Base-by-base conservation (phyloP, 768 basidiomycete genomes). In the Epithele typhae region DNA sequence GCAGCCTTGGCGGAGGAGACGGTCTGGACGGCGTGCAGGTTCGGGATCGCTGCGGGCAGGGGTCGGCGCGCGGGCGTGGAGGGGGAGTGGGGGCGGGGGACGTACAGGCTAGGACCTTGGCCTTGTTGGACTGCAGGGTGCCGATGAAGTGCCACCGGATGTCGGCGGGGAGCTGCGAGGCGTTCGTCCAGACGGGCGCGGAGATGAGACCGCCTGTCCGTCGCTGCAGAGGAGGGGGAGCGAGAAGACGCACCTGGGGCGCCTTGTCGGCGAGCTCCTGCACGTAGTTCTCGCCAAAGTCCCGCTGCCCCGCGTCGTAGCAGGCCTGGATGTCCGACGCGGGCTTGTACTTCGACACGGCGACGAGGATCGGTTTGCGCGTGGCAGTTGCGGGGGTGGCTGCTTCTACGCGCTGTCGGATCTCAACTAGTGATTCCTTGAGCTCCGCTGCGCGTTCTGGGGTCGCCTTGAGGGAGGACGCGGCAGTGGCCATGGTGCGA, bases 131-230 rank as follows among this genome's bases (percentile, higher is more conserved):
- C 62, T 98, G 93, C 17, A 97, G 68, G 3, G 85, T 81, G 6
- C 95, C 95, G 55, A 98, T 95, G 63, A 95, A 98, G 68, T 98
- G 95, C 95, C 95, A 98, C 51, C 84, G 77, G 55, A 98, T 92
- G 53, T 90, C 87, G 19, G 56, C 51, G 1, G 95, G 91, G n/a
- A 98, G 78, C 92, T 95, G n/a, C n/a, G n/a, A n/a, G 60, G 18
- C 35, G 43, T 22, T 37, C 4, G 40, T 21, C 34, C 47, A 44
- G 27, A 18, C 12, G 21, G n/a, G n/a, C n/a, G n/a, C n/a, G 25
- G 15, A 19, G 21, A 21, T 14, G 18, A 40, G 32, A 17, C 27
- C 11, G 44, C 27, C 27, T 14, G 27, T 30, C 8, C 7, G 14
- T 30, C 27, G 27, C 8, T 7, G 14, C 14, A 18, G 12, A 24